Base-by-base conservation (phyloP, 2,329 filamentous ascomycete species). In the Ampelomyces quisqualis region DNA sequence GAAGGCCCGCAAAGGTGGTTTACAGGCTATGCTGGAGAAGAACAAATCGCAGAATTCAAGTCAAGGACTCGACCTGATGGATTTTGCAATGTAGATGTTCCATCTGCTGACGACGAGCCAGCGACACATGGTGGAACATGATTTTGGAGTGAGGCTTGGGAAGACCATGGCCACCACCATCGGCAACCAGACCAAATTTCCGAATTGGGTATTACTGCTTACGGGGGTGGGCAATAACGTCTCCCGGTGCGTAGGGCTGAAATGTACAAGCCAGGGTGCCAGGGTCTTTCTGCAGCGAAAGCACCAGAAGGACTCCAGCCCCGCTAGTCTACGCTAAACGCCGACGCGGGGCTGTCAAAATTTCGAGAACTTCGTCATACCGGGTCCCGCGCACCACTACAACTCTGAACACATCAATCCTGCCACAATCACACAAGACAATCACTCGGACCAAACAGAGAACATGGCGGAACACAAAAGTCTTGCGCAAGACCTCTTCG, bases 1-100 rank as follows among this genome's bases (percentile, higher is more conserved):
- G 17, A 80, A 78, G 53, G 67, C 74, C 40, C 67, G 78, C 18
- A 81, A 79, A 49, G 74, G 74, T 19, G 76, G 76, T 4, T 59
- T 81, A 8, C 74, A 78, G 52, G 76, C 77, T 23, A 65, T 79
- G 41, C 65, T 81, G n/a, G 73, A 73, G 4, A 73, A 70, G 47
- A 70, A 55, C 54, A 72, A 71, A 40, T 53, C 52, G 52, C 37
- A 73, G 60, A 48, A 40, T 14, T 59, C 64, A 13, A 43, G 32
- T 51, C 58, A 60, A 44, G 57, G 64, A 54, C 65, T 79, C 4
- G 75, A 77, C 56, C 62, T 79, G 18, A 73, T 79, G 64, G 77
- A 79, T 52, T 77, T 79, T 53, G 69, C 78, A 46, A 73, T 77
- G 55, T 71, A 64, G 57, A 24, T 6, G 35, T n/a, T n/a, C n/a